Conservation (phyloP, 192 early-diverging fungal genomes). For the Podila clonocystis region DNA sequence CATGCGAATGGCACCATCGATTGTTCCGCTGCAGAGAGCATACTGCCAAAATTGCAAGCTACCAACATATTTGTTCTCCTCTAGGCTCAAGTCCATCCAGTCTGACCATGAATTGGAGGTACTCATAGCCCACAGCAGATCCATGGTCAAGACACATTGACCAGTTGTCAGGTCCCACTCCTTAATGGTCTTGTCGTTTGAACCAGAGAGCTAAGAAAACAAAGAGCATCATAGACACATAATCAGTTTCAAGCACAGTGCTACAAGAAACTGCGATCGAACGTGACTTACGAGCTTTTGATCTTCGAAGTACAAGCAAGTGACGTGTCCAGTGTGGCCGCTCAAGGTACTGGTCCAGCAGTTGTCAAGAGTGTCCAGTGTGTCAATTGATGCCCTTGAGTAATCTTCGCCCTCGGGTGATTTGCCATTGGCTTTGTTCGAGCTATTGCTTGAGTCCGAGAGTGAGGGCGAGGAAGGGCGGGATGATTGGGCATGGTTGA, state of each 20-base stretch:
- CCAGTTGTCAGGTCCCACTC: slow-evolving; percentile 82
- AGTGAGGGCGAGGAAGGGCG: slow-evolving; percentile 14
- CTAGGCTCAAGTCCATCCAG: slow-evolving; percentile 35
- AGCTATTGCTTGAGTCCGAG: slow-evolving; percentile 8
- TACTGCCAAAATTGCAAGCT: slow-evolving; percentile 79
- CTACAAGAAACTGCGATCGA: background rate
- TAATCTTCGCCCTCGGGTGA: slow-evolving; percentile 15
- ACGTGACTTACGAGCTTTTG: slow-evolving; percentile 57
- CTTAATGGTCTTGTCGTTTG: slow-evolving; percentile 79
- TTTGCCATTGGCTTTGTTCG: slow-evolving; percentile 10
- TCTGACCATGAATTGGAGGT: slow-evolving; percentile 28
- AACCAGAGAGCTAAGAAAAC: slow-evolving; percentile 71
- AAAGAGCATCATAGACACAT: slow-evolving; percentile 1
- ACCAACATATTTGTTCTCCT: slow-evolving; percentile 66
- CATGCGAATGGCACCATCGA: slow-evolving; percentile 78
- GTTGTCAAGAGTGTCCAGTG: slow-evolving; percentile 16
- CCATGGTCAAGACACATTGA: slow-evolving; percentile 69
- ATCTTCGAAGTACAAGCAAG: slow-evolving; percentile 63
- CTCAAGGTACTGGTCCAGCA: slow-evolving; percentile 52
- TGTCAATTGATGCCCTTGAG: slow-evolving; percentile 22
- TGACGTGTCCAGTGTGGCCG: slow-evolving; percentile 58
- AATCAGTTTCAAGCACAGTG: no score
- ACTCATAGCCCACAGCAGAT: slow-evolving; percentile 73
- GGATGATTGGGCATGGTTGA: slow-evolving; percentile 20
- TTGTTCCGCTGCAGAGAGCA: slow-evolving; percentile 78